Percentiles rank a stretch among this genome's conserved stretches.
Conservation (phyloP, 805 yeast genomes). For the Saturnispora besseyi region DNA sequence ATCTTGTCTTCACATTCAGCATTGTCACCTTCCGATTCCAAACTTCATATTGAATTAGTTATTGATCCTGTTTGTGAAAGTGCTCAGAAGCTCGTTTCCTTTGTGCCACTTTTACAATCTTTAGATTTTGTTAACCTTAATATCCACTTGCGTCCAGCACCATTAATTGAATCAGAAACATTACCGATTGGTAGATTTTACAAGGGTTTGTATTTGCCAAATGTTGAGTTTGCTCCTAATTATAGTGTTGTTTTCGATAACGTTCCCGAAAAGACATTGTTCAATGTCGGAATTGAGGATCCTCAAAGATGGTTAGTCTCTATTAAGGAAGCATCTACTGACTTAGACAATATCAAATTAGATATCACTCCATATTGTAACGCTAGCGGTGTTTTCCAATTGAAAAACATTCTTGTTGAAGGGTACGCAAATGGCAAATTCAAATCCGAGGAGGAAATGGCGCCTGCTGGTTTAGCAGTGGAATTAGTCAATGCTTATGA, state of each 20-base stretch:
- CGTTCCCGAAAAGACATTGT: slow-evolving; percentile 45
- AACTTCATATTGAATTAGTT: slow-evolving; percentile 47
- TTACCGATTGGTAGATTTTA: slow-evolving; percentile 53
- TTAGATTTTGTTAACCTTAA: slow-evolving; percentile 45
- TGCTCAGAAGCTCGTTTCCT: slow-evolving; percentile 53
- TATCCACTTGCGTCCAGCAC: slow-evolving; percentile 51
- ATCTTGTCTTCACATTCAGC: background rate
- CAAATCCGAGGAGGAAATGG: slow-evolving; percentile 13
- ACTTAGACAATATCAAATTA: slow-evolving; percentile 52
- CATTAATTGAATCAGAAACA: slow-evolving; percentile 21
- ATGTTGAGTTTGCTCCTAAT: background rate
- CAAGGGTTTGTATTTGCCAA: slow-evolving; percentile 31
- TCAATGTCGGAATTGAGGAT: slow-evolving; percentile 47
- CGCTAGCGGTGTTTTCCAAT: slow-evolving; percentile 36
- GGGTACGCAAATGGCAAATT: slow-evolving; percentile 48
- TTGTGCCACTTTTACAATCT: slow-evolving; percentile 30
- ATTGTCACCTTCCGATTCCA: slow-evolving; percentile 2
- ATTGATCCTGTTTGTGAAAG: slow-evolving; percentile 66
- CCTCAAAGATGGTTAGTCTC: slow-evolving; percentile 64
- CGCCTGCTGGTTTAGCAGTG: slow-evolving; percentile 48
- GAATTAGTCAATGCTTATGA: slow-evolving; percentile 23
- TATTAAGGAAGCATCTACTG: slow-evolving; percentile 43
- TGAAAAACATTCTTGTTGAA: slow-evolving; percentile 55
- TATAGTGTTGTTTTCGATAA: slow-evolving; percentile 33
- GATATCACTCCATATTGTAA: slow-evolving; percentile 33